Conservation (phyloP, 2,329 filamentous ascomycete species). For the Grosmannia serpens region DNA sequence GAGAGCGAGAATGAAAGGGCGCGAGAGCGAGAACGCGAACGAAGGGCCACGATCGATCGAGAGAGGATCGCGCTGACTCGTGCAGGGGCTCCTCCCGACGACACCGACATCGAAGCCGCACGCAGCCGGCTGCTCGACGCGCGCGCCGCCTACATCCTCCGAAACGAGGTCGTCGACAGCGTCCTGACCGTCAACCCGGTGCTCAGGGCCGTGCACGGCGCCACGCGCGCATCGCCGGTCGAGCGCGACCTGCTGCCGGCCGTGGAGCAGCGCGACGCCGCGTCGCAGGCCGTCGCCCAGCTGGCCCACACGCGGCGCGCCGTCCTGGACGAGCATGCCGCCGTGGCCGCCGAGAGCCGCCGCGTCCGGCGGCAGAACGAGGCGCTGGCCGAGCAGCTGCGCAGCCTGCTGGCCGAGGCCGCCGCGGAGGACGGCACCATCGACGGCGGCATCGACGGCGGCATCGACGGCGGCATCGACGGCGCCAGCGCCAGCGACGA, state of each 20-base stretch:
- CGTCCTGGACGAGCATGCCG: conserved; percentile 39
- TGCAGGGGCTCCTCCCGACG: too few relatives aligned
- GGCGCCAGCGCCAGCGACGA: conserved; percentile 17
- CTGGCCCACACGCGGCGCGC: conserved; percentile 41
- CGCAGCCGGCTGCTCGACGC: conserved; percentile 59
- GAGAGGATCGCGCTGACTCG: too few relatives aligned
- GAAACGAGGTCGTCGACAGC: conserved; percentile 55
- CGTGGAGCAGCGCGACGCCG: conserved; percentile 53
- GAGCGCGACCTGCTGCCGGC: conserved; percentile 60
- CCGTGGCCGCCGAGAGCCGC: conserved; percentile 46
- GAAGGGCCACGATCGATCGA: not conserved
- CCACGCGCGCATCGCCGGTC: conserved; percentile 48
- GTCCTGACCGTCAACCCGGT: conserved; percentile 64
- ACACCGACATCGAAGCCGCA: conserved; percentile 28
- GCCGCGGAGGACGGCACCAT: conserved; percentile 32
- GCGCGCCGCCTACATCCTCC: conserved; percentile 56
- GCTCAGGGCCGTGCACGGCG: conserved; percentile 64
- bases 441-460: conserved; percentile 29
- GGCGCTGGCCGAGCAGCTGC: conserved; percentile 47
- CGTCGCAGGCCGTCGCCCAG: conserved; percentile 52
- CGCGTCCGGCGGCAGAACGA: conserved; percentile 48
- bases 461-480: conserved; percentile 34
- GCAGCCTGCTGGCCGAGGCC: conserved; percentile 46
- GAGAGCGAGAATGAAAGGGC: not conserved
- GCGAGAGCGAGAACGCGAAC: not conserved